phyloP scores from a whole-genome alignment of 2,329 filamentous ascomycete species.

The Aspergillus caelatus region DNA sequence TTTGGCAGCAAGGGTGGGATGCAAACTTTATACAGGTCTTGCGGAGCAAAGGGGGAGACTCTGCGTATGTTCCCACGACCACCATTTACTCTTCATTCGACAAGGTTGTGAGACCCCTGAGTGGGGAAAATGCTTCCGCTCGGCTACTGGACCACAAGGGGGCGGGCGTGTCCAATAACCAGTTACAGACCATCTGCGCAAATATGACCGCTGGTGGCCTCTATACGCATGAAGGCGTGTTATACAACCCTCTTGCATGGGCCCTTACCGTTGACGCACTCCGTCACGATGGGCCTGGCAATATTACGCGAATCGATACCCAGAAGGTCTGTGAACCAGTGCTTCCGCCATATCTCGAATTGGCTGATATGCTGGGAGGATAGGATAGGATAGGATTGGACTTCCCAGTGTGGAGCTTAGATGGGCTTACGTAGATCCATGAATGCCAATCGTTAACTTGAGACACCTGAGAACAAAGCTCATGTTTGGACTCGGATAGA shows the following conservation, averaged over 20 bases:
- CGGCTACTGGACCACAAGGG: conserved; percentile 41
- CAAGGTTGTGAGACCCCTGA: conserved; percentile 57
- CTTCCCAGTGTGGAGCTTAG: not conserved
- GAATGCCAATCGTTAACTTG: too few species aligned
- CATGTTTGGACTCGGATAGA: too few species aligned
- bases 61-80: conserved; percentile 59
- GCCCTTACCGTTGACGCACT: conserved; percentile 53
- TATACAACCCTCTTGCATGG: conserved; percentile 52
- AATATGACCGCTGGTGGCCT: conserved; percentile 43
- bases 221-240: conserved; percentile 55
- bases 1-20: conserved; percentile 46
- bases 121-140: conserved; percentile 51
- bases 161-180: conserved; percentile 55
- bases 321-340: conserved; percentile 42
- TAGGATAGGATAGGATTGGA: too few species aligned
- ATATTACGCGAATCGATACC: conserved; percentile 43
- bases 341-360: conserved; percentile 24
- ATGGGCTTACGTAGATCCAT: not conserved
- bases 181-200: conserved; percentile 51
- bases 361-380: conserved; percentile 47
- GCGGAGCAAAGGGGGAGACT: conserved; percentile 50
- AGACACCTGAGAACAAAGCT: too few species aligned
- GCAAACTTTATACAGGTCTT: conserved; percentile 34
- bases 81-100: conserved; percentile 55
- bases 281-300: conserved; percentile 49